Conservation (phyloP, 495 filamentous ascomycete species). For the Glutinoglossum americanum region DNA sequence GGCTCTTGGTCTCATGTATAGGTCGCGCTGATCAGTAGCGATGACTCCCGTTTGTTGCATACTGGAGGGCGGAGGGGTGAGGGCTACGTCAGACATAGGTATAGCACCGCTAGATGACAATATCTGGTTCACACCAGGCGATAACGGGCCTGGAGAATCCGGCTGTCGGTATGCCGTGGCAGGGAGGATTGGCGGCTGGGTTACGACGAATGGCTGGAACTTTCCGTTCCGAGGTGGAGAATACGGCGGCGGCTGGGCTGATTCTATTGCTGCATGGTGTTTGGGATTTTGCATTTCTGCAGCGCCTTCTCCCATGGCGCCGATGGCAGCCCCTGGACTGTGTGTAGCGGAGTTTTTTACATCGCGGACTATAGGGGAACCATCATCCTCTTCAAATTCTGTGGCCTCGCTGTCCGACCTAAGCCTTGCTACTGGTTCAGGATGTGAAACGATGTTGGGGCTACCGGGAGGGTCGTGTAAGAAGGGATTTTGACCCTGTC, state of each 20-base stretch:
- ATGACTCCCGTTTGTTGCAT: slow-evolving; percentile 14
- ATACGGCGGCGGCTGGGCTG: slow-evolving; percentile 12
- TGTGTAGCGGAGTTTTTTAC: not conserved
- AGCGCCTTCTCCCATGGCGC: not conserved
- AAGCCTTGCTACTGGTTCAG: not conserved
- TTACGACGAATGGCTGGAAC: slow-evolving; percentile 10
- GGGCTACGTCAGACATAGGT: slow-evolving; percentile 23
- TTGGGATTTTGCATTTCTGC: not conserved
- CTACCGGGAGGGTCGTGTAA: not conserved
- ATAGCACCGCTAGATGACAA: slow-evolving; percentile 24
- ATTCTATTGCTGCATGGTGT: not conserved
- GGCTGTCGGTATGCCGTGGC: slow-evolving; percentile 9
- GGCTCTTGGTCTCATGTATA: slow-evolving; percentile 3
- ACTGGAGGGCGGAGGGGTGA: slow-evolving; percentile 13
- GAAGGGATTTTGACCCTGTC: not conserved
- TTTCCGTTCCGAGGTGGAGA: slow-evolving; percentile 10
- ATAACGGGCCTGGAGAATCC: slow-evolving; percentile 17
- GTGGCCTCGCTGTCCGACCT: not conserved
- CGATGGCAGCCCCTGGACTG: not conserved
- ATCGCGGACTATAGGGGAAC: no score
- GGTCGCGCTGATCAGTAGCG: slow-evolving; percentile 2
- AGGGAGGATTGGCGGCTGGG: slow-evolving; percentile 12
- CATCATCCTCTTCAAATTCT: not conserved
- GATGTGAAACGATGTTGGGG: not conserved
- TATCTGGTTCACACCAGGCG: slow-evolving; percentile 21